Evolutionary conservation across 2,329 filamentous ascomycete genomes (phyloP), one percentile per base, ranked within the genome.

Genomic region (Monilinia vaccinii-corymbosi): DNA sequence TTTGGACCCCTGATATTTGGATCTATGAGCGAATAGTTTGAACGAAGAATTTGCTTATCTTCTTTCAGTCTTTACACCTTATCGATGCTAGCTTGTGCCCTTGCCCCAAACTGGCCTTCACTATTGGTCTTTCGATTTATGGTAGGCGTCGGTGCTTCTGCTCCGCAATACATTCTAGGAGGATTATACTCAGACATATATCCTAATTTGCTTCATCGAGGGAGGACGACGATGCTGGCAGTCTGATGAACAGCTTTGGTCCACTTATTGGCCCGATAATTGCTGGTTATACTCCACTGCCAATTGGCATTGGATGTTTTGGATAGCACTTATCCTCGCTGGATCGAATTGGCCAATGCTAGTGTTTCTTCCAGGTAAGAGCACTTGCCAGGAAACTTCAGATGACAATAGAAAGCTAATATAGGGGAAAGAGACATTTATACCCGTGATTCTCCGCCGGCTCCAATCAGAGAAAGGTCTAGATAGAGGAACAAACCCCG

Each of bases 181-280:
- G 52, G 52, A 21, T 21, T 56, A 13, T 56, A 32, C 21, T 56
- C 52, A 18, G 51, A 46, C 18, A 56, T 56, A 31, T 56, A 45
- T n/a, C 52, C 36, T 11, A 34, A 56, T 23, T 23, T 44, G 18
- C 38, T 42, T 21, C 38, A 44, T 18, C 52, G 52, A 46, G 52
- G 52, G 6, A 56, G 23, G 13, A 40, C 52, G n/a, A 28, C 46
- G 25, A 46, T 44, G 31, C 25, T 46, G n/a, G 31, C 31, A 31
- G 36, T 21, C 13, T 56, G 8, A 46, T 56, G 40, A 56, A 38
- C 34, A 56, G n/a, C 21, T 45, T 56, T 34, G 40, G 52, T 46
- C 52, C 40, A n/a, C 38, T 31, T 16, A 21, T 46, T 45, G 40
- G 52, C n/a, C 52, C 40, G 14, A 56, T 46, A 5, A 56, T 56